Evolutionary conservation across 2,329 filamentous ascomycete genomes (phyloP).

Genomic region (Sporothrix pseudoabietina): DNA sequence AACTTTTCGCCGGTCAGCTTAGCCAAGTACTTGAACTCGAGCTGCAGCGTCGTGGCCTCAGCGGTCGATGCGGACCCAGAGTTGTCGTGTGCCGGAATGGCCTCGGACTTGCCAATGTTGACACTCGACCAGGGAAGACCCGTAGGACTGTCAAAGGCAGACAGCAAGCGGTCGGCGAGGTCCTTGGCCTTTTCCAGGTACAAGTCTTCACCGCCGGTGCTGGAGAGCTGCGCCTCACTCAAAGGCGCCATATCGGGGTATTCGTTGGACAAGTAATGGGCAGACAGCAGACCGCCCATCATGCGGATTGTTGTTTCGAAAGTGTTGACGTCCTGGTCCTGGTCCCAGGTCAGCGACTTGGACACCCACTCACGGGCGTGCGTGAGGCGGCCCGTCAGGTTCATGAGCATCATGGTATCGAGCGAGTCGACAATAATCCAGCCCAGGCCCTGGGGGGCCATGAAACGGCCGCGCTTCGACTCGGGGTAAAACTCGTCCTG

Average conservation of each 20-base stretch:
- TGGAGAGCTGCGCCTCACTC: constrained; percentile 65
- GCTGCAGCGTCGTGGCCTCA: constrained; percentile 86
- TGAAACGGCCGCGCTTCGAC: constrained; percentile 75
- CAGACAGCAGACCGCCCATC: constrained; percentile 88
- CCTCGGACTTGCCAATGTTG: constrained; percentile 75
- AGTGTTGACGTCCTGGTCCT: constrained; percentile 93
- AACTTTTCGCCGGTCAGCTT: constrained; percentile 89
- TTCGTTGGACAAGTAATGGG: constrained; percentile 87
- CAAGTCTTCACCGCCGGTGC: constrained; percentile 78
- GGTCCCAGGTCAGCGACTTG: constrained; percentile 78
- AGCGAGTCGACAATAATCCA: constrained; percentile 98
- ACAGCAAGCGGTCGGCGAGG: constrained; percentile 80
- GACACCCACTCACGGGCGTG: constrained; percentile 89
- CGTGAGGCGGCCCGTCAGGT: constrained; percentile 80
- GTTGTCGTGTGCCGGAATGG: constrained; percentile 80
- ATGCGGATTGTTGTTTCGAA: constrained; percentile 98
- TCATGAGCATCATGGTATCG: constrained; percentile 98
- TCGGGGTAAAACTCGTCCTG: constrained; percentile 86
- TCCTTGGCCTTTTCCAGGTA: constrained; percentile 97
- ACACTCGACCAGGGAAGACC: constrained; percentile 90
- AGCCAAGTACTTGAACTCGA: constrained; percentile 96
- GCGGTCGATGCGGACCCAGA: constrained; percentile 89
- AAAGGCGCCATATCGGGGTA: constrained; percentile 80
- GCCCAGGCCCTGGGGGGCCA: constrained; percentile 85
- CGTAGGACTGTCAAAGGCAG: constrained; percentile 83